phyloP scores from a whole-genome alignment of 1,284 basidiomycete species.

The Trichosporon faecale region DNA sequence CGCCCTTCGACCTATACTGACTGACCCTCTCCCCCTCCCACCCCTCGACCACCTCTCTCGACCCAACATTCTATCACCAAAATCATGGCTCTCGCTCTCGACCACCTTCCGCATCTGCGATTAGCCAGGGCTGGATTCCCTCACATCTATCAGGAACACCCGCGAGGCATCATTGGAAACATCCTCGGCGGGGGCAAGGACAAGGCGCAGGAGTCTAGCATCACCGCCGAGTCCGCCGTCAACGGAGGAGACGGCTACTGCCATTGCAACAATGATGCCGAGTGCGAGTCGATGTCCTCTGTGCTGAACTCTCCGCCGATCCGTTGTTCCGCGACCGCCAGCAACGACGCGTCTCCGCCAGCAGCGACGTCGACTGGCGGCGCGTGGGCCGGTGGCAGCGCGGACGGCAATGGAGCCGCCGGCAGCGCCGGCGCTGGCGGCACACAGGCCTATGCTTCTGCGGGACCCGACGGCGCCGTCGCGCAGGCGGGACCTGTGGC shows the following conservation, averaged over 20 bases:
- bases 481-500: neutral
- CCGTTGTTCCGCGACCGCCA: neutral
- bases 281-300: slow-evolving; percentile 7
- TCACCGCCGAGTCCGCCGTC: neutral
- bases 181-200: neutral
- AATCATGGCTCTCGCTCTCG: neutral
- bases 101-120: neutral
- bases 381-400: neutral
- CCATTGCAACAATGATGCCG: slow-evolving; percentile 2
- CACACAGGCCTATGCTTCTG: slow-evolving; percentile 1
- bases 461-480: neutral
- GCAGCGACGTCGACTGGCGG: neutral
- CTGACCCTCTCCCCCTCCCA: neutral
- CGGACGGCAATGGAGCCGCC: neutral
- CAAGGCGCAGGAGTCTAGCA: neutral
- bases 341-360: neutral
- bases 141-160: neutral
- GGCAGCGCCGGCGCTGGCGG: neutral
- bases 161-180: neutral
- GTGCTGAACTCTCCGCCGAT: neutral
- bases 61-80: neutral
- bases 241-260: neutral
- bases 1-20: neutral
- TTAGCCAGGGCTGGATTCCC: neutral
- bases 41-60: neutral